A percentile compares a stretch with the other conserved stretches of the same genome.
These are phyloP conservation scores for Kalanchoe fedtschenkoi DNA, from an alignment of 164 flowering plant species.

Conservation along the genomic window DNA sequence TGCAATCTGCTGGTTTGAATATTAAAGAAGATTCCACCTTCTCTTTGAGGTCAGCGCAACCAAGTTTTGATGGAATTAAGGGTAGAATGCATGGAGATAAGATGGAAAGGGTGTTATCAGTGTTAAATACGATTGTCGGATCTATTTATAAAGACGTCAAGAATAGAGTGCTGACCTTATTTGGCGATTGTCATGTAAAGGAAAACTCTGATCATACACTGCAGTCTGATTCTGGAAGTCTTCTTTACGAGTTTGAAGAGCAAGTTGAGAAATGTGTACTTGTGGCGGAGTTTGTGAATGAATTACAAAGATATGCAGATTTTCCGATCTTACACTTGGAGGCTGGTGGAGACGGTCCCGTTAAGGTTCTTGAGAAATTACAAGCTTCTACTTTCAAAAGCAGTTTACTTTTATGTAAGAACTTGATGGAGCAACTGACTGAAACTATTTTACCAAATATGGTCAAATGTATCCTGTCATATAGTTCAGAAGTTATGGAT, in stretches of 20 bases:
- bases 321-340: slow-evolving; percentile 9
- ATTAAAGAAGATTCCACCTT: slow-evolving; percentile 36
- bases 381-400: slow-evolving; percentile 61
- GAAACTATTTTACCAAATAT: slow-evolving; percentile 66
- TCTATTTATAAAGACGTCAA: slow-evolving; percentile 54
- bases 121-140: slow-evolving; percentile 39
- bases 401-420: slow-evolving; percentile 43
- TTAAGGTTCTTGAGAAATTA: slow-evolving; percentile 21
- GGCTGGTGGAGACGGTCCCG: slow-evolving; percentile 15
- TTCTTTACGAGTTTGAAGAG: slow-evolving; percentile 56
- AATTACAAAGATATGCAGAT: slow-evolving; percentile 22
- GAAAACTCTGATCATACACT: slow-evolving; percentile 18
- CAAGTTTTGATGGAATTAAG: slow-evolving; percentile 23
- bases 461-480: slow-evolving; percentile 49
- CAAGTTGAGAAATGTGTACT: slow-evolving; percentile 76
- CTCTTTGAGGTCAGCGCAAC: slow-evolving; percentile 16
- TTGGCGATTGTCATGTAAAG: slow-evolving; percentile 17
- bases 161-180: slow-evolving; percentile 31
- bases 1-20: slow-evolving; percentile 47
- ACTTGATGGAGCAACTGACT: slow-evolving; percentile 48
- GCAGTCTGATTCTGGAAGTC: slow-evolving; percentile 32
- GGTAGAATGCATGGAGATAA: slow-evolving; percentile 40
- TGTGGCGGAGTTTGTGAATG: slow-evolving; percentile 49
- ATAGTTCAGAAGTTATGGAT: slow-evolving; percentile 75
- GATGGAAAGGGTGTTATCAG: slow-evolving; percentile 41